phyloP scores from a whole-genome alignment of 2,329 filamentous ascomycete species.

The Fusarium sp. region DNA sequence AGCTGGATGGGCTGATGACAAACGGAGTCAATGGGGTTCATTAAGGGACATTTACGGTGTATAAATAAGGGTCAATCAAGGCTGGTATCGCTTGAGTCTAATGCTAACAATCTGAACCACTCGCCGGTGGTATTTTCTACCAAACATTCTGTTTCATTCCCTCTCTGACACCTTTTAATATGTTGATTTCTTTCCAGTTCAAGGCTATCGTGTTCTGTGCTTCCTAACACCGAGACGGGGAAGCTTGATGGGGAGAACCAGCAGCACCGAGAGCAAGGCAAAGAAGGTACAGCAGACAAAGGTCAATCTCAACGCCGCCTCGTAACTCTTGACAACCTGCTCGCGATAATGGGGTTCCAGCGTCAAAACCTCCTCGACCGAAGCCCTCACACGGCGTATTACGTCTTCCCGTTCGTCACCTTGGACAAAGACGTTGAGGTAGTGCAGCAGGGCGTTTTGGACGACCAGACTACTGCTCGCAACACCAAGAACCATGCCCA shows the following conservation, averaged over 20 bases:
- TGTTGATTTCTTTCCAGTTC: not conserved
- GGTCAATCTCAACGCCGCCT: constrained; percentile 60
- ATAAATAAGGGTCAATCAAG: constrained; percentile 34
- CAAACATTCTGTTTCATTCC: constrained; percentile 1
- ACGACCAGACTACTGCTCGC: constrained; percentile 77
- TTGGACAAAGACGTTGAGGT: constrained; percentile 68
- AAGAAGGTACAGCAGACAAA: constrained; percentile 59
- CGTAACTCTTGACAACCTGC: constrained; percentile 68
- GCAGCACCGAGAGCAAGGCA: constrained; percentile 58
- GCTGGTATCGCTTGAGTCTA: constrained; percentile 29
- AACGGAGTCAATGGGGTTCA: constrained; percentile 53
- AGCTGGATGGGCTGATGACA: constrained; percentile 72
- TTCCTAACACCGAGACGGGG: constrained; percentile 62
- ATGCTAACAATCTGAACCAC: constrained; percentile 31
- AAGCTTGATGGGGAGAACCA: constrained; percentile 65
- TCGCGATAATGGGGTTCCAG: constrained; percentile 60
- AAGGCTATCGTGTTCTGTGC: constrained; percentile 7
- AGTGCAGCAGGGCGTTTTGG: constrained; percentile 75
- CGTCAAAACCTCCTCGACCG: constrained; percentile 64
- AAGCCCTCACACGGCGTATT: constrained; percentile 63
- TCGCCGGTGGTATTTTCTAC: constrained; percentile 3
- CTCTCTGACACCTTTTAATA: not conserved
- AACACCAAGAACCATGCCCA: constrained; percentile 81
- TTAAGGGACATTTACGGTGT: constrained; percentile 44
- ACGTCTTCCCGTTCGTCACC: constrained; percentile 68